Evolutionary conservation across 78 protist genomes (phyloP).

Genomic region (Cyanophora paradoxa): DNA sequence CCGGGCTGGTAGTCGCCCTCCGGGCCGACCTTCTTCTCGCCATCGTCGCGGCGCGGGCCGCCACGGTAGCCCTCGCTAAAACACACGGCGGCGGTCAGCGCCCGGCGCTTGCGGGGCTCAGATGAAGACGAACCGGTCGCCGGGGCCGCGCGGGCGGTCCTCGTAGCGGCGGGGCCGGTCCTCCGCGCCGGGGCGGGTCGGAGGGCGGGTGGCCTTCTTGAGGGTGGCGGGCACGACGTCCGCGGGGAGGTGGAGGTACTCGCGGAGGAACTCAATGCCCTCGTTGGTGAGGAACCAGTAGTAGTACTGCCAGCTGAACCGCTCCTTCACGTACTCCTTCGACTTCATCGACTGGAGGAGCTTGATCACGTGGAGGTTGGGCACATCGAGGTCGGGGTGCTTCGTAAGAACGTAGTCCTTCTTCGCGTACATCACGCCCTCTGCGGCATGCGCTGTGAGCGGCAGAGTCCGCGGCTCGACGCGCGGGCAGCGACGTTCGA

Average conservation of each 20-base stretch:
- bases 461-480: neutral
- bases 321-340: conserved; percentile 62
- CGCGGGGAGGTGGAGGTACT: conserved; percentile 79
- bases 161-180: conserved; percentile 9
- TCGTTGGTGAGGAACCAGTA: conserved; percentile 84
- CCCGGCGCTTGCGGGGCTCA: conserved; percentile 29
- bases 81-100: neutral
- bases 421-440: conserved; percentile 85
- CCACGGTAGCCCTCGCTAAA: neutral
- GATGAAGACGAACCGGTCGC: conserved; percentile 16
- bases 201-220: conserved; percentile 46
- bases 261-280: conserved; percentile 85
- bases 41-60: no score
- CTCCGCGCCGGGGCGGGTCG: conserved; percentile 12
- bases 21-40: neutral
- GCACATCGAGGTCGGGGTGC: conserved; percentile 26
- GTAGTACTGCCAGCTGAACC: conserved; percentile 84
- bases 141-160: neutral
- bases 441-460: no score
- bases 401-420: conserved; percentile 57
- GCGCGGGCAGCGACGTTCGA: neutral
- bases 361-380: conserved; percentile 81
- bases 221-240: conserved; percentile 84
- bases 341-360: conserved; percentile 39
- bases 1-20: neutral